Evolutionary conservation across 164 flowering plant genomes (phyloP), one percentile per base, ranked within the genome.

Genomic region (Kalanchoe fedtschenkoi): DNA sequence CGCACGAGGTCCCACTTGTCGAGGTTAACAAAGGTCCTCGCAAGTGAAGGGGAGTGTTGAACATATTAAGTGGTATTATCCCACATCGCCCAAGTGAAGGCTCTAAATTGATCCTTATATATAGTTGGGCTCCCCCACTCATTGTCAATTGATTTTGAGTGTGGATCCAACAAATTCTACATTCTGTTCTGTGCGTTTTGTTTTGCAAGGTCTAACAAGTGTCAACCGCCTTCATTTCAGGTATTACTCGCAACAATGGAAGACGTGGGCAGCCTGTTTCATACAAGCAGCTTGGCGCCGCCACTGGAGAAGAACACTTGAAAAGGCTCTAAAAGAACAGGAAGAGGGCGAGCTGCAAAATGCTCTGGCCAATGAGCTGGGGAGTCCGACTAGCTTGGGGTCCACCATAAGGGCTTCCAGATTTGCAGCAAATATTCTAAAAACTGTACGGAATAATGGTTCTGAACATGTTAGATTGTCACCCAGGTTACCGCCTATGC

Each of bases 251-350:
- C 84, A 73, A 28, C 90, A 86, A 43, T 90, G 97, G 97, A 80
- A 76, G 70, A 76, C 86, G 56, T 90, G 95, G 97, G 90, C 75
- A 29, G 84, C 90, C 24, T 80, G 84, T 65, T 83, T 81, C 39
- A 86, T 90, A 70, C 87, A 87, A 67, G 79, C 80, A 55, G 90
- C 87, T n/a, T 90, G 97, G 97, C 75, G 87, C 4, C 72, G 83
- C 13, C 59, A 71, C 63, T 75, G 75, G 56, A 81, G 66, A 72
- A 76, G 74, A 70, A 83, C 79, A 70, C 68, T 64, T 5, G 76
- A 74, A 22, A 75, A 71, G 56, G 41, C 76, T 19, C 30, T 77
- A 7, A 68, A 34, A 1, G 79, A 81, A 57, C 78, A 83, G 54
- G 83, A 68, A 64, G 83, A 83, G 68, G 77, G 61, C 9, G 68